phyloP scores from a whole-genome alignment of 306 rosid species.

The Trifolium pratense region DNA sequence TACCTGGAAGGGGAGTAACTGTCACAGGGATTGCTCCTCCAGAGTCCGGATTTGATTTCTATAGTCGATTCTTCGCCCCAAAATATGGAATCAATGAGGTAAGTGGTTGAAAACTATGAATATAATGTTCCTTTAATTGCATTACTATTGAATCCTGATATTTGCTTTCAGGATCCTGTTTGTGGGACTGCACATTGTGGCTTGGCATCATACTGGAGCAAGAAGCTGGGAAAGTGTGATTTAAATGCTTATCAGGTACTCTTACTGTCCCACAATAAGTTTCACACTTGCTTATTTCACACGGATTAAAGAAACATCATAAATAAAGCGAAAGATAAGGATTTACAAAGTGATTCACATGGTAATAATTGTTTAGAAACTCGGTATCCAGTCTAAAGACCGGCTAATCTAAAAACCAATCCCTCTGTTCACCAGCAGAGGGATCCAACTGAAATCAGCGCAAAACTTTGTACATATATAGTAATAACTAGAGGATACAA shows the following conservation, averaged over 20 bases:
- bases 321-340: too few species aligned
- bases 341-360: too few species aligned
- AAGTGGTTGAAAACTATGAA: conserved; percentile 23
- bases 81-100: conserved; percentile 74
- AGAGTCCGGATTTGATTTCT: conserved; percentile 71
- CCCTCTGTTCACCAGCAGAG: too few species aligned
- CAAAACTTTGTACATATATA: too few species aligned
- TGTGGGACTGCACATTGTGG: conserved; percentile 75
- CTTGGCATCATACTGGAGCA: conserved; percentile 70
- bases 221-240: conserved; percentile 59
- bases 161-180: conserved; percentile 65
- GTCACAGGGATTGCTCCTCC: conserved; percentile 64
- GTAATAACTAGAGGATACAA: too few species aligned
- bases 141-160: background rate
- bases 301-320: too few species aligned
- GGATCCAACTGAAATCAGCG: too few species aligned
- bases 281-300: too few species aligned
- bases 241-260: conserved; percentile 18
- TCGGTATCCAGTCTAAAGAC: too few species aligned
- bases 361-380: too few species aligned
- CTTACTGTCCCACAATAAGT: too few species aligned
- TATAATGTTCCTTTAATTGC: background rate
- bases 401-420: too few species aligned
- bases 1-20: conserved; percentile 66
- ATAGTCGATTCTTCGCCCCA: conserved; percentile 69